phyloP scores from a whole-genome alignment of 768 basidiomycete species.

The Tulasnella sp. region DNA sequence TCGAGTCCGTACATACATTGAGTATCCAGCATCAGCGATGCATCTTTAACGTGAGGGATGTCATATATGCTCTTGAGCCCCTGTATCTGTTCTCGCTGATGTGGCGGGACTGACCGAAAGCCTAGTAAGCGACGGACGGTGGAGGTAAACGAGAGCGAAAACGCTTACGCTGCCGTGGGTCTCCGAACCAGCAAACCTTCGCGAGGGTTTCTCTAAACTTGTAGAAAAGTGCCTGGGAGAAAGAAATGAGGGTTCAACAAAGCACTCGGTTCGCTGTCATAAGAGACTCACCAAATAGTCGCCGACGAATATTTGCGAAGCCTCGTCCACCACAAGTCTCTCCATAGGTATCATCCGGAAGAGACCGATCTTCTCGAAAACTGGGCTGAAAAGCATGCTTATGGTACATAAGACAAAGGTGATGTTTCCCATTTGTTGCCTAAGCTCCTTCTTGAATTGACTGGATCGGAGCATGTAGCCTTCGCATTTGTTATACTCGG shows the following conservation, averaged over 20 bases:
- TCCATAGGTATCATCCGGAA: conserved; percentile 32
- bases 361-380: conserved; percentile 25
- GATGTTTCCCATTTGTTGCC: conserved; percentile 24
- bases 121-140: background rate
- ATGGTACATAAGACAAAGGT: conserved; percentile 56
- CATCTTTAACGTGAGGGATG: conserved; percentile 41
- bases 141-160: background rate
- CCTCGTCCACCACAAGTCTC: conserved; percentile 42
- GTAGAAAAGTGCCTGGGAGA: conserved; percentile 33
- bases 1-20: conserved; percentile 70
- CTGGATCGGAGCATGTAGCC: conserved; percentile 44
- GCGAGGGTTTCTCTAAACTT: conserved; percentile 28
- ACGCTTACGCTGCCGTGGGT: conserved; percentile 39
- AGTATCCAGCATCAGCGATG: conserved; percentile 48
- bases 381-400: conserved; percentile 55
- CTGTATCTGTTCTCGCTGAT: conserved; percentile 57
- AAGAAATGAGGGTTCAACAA: background rate
- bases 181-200: conserved; percentile 43
- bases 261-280: background rate
- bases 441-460: conserved; percentile 27
- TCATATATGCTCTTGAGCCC: conserved; percentile 71
- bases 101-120: conserved; percentile 55
- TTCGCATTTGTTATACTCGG: conserved; percentile 45
- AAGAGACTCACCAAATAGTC: conserved; percentile 34
- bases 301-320: conserved; percentile 38